These are phyloP conservation scores for Dalbergia cochinchinensis DNA, from an alignment of 306 rosid species.

Conservation along the genomic window DNA sequence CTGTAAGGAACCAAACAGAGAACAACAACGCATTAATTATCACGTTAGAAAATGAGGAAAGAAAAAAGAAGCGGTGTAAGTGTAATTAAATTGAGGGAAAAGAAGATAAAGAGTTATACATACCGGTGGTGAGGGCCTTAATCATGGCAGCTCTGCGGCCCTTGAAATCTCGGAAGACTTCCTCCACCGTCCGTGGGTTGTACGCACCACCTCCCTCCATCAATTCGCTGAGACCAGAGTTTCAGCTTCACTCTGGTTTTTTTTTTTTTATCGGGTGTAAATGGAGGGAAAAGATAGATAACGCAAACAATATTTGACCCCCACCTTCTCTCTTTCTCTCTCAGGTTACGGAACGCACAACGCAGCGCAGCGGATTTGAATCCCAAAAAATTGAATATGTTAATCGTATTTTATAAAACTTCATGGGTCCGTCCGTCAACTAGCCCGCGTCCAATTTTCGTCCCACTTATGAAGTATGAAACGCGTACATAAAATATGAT, in stretches of 20 bases:
- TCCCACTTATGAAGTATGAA: too few species aligned
- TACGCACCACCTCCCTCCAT: slow-evolving; percentile 60
- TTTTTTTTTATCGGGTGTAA: slow-evolving; percentile 8
- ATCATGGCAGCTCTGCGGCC: slow-evolving; percentile 74
- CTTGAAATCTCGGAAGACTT: slow-evolving; percentile 71
- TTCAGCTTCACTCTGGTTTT: neutral
- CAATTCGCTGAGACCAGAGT: neutral
- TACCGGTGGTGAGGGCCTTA: slow-evolving; percentile 77
- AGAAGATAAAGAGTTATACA: neutral
- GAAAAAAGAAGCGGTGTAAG: neutral
- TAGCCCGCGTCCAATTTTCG: neutral
- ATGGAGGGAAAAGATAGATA: slow-evolving; percentile 63
- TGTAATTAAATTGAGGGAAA: slow-evolving; percentile 1
- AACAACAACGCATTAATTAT: too few species aligned
- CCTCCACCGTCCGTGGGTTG: slow-evolving; percentile 68
- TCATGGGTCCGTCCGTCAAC: slow-evolving; percentile 46
- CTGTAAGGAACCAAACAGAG: slow-evolving; percentile 40
- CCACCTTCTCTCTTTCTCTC: neutral
- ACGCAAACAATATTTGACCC: slow-evolving; percentile 52
- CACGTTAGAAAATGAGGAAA: neutral
- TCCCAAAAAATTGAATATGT: slow-evolving; percentile 46
- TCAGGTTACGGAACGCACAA: neutral
- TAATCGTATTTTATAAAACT: slow-evolving; percentile 52
- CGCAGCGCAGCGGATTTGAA: slow-evolving; percentile 56
- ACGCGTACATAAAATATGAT: too few species aligned